Base-by-base conservation (phyloP, 495 filamentous ascomycete genomes). In the Pseudevernia furfuracea region DNA sequence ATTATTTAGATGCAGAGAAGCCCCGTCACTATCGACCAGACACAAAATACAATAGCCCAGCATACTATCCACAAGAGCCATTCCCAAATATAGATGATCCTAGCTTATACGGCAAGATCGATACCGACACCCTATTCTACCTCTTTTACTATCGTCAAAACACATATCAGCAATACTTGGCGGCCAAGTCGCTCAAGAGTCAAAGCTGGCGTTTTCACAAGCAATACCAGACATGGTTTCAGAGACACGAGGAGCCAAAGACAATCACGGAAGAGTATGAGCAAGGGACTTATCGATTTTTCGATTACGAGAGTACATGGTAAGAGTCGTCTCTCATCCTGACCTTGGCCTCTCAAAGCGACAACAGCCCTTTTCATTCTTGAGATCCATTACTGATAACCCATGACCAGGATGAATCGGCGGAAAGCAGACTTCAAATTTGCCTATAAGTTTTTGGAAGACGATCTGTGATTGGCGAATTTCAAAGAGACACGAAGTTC, bases 301-400 rank as follows among this genome's bases (percentile, higher is more conserved):
- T 98, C 77, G 94, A 98, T 75, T 98, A 97, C 71, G 94, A 98
- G 80, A 97, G 93, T 75, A 98, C 94, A 70, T 98, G 94, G 94
- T 98, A 76, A 56, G 67, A 52, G 21, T 34, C 48, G 49, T 52
- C 60, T 49, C 38, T 61, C 32, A 37, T 46, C 67, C 57, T 62
- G 44, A 57, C 38, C 28, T 52, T 58, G 36, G 44, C 30, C 30
- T 34, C 52, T 55, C 7, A 6, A 19, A 56, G 30, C 44, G 63
- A 67, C 59, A 70, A 28, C 23, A 46, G 58, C 66, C 52, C 32
- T 49, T 64, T 39, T 30, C 4, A 39, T 59, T 44, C 28, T 36
- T 59, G 61, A 52, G 37, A 58, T 39, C 39, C 64, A 11, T 46
- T 62, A 39, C 66, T 69, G 43, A 65, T 52, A 32, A 19, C 23